These are phyloP conservation scores for Ricinus communis DNA, from an alignment of 345 rosid species.

Conservation along the genomic window DNA sequence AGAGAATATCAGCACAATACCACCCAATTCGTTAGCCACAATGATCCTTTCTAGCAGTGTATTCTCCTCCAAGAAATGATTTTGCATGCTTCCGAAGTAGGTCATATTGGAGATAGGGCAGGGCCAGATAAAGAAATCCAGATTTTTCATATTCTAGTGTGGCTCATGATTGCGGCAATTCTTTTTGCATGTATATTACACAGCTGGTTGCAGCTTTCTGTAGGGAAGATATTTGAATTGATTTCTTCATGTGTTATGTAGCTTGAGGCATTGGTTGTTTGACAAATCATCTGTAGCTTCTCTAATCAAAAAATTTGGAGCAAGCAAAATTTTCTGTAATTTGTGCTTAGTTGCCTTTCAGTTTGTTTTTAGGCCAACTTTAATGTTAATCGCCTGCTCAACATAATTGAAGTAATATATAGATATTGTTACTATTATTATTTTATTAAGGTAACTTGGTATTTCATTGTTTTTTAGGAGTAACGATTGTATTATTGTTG, in stretches of 20 bases:
- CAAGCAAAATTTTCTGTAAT: not conserved
- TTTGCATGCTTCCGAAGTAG: slow-evolving; percentile 19
- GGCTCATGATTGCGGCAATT: slow-evolving; percentile 29
- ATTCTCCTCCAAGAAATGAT: slow-evolving; percentile 13
- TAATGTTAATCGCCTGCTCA: not conserved
- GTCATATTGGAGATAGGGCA: slow-evolving; percentile 7
- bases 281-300: not conserved
- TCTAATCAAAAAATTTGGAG: not conserved
- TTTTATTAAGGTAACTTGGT: no score
- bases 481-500: no score
- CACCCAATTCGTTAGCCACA: slow-evolving; percentile 73
- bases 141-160: slow-evolving; percentile 24
- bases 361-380: not conserved
- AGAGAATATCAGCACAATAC: slow-evolving; percentile 88
- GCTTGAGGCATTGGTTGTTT: slow-evolving; percentile 11
- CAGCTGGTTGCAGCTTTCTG: slow-evolving; percentile 24
- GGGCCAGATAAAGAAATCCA: slow-evolving; percentile 27
- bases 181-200: slow-evolving; percentile 24
- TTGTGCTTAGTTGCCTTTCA: slow-evolving; percentile 3
- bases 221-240: slow-evolving; percentile 11
- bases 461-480: no score
- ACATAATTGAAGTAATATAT: not conserved
- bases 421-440: no score
- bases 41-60: slow-evolving; percentile 6
- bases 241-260: slow-evolving; percentile 18